Percentiles rank a stretch among this genome's conserved stretches.
phyloP scores from a whole-genome alignment of 805 yeast genomes.

The Metschnikowia colocasiae region DNA sequence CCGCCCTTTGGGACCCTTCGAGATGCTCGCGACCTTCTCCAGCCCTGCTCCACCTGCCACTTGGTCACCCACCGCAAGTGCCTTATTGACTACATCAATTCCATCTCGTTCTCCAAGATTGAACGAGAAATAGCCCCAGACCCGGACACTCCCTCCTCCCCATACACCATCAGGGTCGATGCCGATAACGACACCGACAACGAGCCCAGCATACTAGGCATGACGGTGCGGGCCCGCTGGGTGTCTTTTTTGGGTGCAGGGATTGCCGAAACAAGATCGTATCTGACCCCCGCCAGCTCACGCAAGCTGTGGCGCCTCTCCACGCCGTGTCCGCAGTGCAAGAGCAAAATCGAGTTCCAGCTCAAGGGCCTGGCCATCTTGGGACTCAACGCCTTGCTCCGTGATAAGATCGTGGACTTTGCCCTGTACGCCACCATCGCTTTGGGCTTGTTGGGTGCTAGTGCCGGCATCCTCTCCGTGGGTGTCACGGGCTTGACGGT shows the following conservation, averaged over 20 bases:
- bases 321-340: slow-evolving; percentile 42
- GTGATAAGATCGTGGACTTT: slow-evolving; percentile 18
- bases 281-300: not conserved
- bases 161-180: not conserved
- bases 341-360: slow-evolving; percentile 30
- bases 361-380: slow-evolving; percentile 29
- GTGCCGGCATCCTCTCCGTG: slow-evolving; percentile 38
- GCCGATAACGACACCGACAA: not conserved
- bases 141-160: not conserved
- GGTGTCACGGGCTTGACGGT: slow-evolving; percentile 38
- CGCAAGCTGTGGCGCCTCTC: slow-evolving; percentile 9
- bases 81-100: slow-evolving; percentile 39
- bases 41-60: slow-evolving; percentile 39
- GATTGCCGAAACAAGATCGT: not conserved
- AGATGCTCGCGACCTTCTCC: slow-evolving; percentile 36
- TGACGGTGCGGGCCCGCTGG: slow-evolving; percentile 5
- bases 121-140: not conserved
- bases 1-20: slow-evolving; percentile 36
- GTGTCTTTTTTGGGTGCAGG: not conserved
- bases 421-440: slow-evolving; percentile 31
- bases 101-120: slow-evolving; percentile 25
- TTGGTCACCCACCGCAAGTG: slow-evolving; percentile 37
- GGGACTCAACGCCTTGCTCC: slow-evolving; percentile 18
- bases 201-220: slow-evolving; percentile 3
- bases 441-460: slow-evolving; percentile 37